Evolutionary conservation across 805 yeast genomes (phyloP).

Genomic region (Candida chauliodis): DNA sequence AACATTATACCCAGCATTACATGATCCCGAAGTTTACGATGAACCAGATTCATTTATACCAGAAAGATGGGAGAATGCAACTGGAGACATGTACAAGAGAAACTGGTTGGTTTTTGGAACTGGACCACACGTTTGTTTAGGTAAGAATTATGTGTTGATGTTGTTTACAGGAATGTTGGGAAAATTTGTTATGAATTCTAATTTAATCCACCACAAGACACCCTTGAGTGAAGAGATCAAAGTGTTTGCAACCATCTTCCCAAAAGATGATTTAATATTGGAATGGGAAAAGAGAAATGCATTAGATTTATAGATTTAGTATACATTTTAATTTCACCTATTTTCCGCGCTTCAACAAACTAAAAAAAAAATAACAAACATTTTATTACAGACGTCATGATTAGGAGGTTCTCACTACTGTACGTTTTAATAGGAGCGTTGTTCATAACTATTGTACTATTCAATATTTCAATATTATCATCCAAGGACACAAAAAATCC

Average conservation of each 20-base stretch:
- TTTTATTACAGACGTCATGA: constrained; percentile 7
- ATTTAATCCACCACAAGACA: constrained; percentile 80
- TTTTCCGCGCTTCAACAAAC: too few relatives aligned
- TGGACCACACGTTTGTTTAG: constrained; percentile 95
- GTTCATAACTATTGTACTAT: constrained; percentile 1
- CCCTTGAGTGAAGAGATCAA: constrained; percentile 85
- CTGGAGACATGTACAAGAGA: constrained; percentile 71
- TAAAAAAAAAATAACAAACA: too few relatives aligned
- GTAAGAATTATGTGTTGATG: constrained; percentile 90
- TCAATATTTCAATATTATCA: constrained; percentile 2
- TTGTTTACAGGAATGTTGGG: constrained; percentile 88
- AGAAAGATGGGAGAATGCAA: constrained; percentile 91
- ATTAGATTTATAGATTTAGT: constrained; percentile 6
- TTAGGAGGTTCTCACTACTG: constrained; percentile 10
- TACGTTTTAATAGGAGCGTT: constrained; percentile 6
- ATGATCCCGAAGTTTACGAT: constrained; percentile 95
- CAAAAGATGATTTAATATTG: constrained; percentile 87
- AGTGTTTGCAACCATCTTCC: constrained; percentile 98
- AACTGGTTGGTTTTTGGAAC: constrained; percentile 97
- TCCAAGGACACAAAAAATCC: neutral
- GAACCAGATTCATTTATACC: constrained; percentile 94
- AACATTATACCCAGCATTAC: constrained; percentile 90
- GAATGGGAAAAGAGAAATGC: constrained; percentile 70
- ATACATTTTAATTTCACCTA: neutral
- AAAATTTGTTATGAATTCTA: constrained; percentile 77